Evolutionary conservation across 441 rosid species (phyloP).

Genomic region (Flueggea neowawraea): DNA sequence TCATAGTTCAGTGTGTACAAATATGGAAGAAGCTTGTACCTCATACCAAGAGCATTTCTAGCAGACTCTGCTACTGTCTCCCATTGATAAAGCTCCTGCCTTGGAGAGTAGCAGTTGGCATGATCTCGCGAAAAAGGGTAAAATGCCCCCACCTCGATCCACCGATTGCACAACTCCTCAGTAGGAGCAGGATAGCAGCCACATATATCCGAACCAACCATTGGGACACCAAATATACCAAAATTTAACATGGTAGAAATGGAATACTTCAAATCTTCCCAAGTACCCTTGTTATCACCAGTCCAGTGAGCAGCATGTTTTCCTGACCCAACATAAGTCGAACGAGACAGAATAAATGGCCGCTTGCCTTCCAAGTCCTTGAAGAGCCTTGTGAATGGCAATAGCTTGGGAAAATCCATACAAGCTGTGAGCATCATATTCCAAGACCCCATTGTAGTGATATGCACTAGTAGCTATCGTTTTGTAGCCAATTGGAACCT

Average conservation of each 20-base stretch:
- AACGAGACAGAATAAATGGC: conserved; percentile 84
- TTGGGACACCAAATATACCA: conserved; percentile 91
- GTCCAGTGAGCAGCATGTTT: conserved; percentile 96
- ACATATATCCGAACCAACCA: conserved; percentile 97
- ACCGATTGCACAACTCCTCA: conserved; percentile 96
- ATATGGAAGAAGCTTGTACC: conserved; percentile 84
- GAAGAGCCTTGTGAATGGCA: conserved; percentile 88
- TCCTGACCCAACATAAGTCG: conserved; percentile 93
- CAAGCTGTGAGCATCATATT: conserved; percentile 91
- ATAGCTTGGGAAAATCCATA: conserved; percentile 89
- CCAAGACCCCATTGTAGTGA: conserved; percentile 87
- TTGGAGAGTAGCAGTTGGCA: conserved; percentile 88
- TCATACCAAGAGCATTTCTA: conserved; percentile 92
- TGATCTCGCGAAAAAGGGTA: conserved; percentile 98
- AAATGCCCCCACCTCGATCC: conserved; percentile 96
- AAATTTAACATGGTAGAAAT: conserved; percentile 89
- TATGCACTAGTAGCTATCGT: conserved; percentile 92
- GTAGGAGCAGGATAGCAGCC: conserved; percentile 93
- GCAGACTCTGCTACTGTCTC: conserved; percentile 72
- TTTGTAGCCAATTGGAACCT: conserved; percentile 75
- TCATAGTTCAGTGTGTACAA: conserved; percentile 82
- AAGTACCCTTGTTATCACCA: conserved; percentile 91
- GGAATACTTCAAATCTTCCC: conserved; percentile 85
- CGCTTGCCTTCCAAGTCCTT: conserved; percentile 74
- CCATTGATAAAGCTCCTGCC: conserved; percentile 99